phyloP scores from a whole-genome alignment of 768 basidiomycete genomes.

The Tricholoma bakamatsutake region DNA sequence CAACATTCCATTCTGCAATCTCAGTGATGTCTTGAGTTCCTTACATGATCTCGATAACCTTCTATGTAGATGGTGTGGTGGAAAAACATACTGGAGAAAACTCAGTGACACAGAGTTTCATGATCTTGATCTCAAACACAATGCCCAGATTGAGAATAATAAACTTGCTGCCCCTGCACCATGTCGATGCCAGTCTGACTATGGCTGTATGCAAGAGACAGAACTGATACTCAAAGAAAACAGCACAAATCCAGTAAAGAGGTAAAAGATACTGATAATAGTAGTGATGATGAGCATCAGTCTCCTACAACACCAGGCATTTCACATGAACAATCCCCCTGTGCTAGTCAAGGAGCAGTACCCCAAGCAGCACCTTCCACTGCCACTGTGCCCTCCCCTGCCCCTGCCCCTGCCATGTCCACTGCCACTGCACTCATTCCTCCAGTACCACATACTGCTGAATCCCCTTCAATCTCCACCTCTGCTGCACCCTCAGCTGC shows the following conservation, averaged over 20 bases:
- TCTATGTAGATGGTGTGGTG: neutral
- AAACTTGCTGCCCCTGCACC: constrained; percentile 2
- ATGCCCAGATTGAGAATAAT: neutral
- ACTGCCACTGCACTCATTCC: neutral
- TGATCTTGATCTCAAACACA: neutral
- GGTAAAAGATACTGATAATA: neutral
- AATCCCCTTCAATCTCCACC: too few species aligned
- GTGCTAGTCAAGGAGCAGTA: neutral
- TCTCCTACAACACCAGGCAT: neutral
- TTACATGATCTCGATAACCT: constrained; percentile 4
- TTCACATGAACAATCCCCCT: neutral
- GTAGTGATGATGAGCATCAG: neutral
- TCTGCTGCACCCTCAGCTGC: neutral
- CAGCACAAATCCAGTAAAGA: neutral
- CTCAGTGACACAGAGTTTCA: constrained; percentile 2
- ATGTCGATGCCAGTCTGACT: constrained; percentile 4
- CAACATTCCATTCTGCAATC: too few species aligned
- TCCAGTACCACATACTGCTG: neutral
- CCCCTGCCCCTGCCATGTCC: neutral
- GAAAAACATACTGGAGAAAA: constrained; percentile 1
- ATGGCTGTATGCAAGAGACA: neutral
- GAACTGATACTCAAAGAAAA: neutral
- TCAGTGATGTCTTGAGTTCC: neutral
- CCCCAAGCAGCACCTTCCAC: neutral
- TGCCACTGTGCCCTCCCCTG: neutral